Base-by-base conservation (phyloP, 805 yeast species). In the Candida nemodendra region DNA sequence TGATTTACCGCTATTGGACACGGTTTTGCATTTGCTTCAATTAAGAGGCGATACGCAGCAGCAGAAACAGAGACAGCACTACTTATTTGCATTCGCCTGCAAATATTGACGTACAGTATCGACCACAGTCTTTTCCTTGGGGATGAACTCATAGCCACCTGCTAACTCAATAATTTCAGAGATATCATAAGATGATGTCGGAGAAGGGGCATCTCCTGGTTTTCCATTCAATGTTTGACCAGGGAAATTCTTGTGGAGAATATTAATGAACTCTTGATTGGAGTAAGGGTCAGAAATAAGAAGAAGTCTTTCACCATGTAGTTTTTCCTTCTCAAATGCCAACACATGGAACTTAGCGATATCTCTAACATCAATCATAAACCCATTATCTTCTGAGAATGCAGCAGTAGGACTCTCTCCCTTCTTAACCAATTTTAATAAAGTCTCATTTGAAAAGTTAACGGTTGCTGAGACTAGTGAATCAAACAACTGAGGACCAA, bases 271-370 rank as follows among this genome's bases (percentile, higher is more conserved):
- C 23, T 22, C 18, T 11, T 28, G 32, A 12, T 29, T 27, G 25
- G 28, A 22, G 34, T 28, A 30, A 5, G 17, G 21, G 11, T 54
- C 41, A 34, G 15, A 51, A 17, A 27, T 24, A 14, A 37, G 30
- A 32, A 63, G 53, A 25, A 67, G 53, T 44, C 74, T 57, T 44
- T 64, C 21, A 39, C 59, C 58, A 33, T 61, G 44, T 18, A 40
- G 23, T 3, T 39, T 27, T 9, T 40, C 34, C 13, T 35, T 36
- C 29, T 42, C 44, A 23, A 49, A 32, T 4, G 46, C 42, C 22
- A 49, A 45, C 14, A 76, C 44, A 53, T 80, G 84, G 7, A 80
- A 78, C 39, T 51, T 53, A 9, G 74, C 66, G 41, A 72, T 59
- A 39, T 66, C 69, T 41, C 72, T 46, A 4, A 66, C 71, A 35